phyloP scores from a whole-genome alignment of 768 basidiomycete genomes.

The Russula emetica region DNA sequence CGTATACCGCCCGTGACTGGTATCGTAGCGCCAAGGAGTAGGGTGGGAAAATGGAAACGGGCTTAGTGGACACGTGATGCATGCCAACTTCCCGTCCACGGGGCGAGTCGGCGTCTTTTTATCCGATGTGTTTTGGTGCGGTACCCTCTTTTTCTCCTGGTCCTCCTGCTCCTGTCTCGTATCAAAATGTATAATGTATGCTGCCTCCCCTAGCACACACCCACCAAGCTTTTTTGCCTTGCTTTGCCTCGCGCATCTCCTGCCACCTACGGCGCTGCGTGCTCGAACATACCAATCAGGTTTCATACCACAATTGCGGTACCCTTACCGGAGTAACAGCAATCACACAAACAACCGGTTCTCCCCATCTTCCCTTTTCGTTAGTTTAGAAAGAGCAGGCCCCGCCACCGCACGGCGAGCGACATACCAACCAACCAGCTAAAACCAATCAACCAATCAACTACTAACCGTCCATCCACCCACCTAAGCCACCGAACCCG shows the following conservation, averaged over 20 bases:
- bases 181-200: background rate
- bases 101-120: background rate
- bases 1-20: background rate
- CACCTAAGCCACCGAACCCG: background rate
- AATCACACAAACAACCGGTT: background rate
- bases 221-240: background rate
- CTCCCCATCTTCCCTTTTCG: background rate
- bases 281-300: slow-evolving; percentile 5
- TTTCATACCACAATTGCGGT: slow-evolving; percentile 4
- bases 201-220: slow-evolving; percentile 12
- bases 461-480: background rate
- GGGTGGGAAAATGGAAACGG: background rate
- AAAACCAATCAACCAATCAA: background rate
- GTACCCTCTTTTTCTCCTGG: slow-evolving; percentile 1
- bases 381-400: background rate
- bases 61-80: background rate
- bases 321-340: background rate
- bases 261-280: slow-evolving; percentile 7
- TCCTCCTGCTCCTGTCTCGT: slow-evolving; percentile 15
- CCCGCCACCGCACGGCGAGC: background rate
- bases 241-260: slow-evolving; percentile 15
- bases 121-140: background rate
- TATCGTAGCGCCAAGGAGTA: background rate
- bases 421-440: background rate
- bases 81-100: background rate